Conservation (phyloP, 2,329 filamentous ascomycete species). For the Xylaria arbuscula region DNA sequence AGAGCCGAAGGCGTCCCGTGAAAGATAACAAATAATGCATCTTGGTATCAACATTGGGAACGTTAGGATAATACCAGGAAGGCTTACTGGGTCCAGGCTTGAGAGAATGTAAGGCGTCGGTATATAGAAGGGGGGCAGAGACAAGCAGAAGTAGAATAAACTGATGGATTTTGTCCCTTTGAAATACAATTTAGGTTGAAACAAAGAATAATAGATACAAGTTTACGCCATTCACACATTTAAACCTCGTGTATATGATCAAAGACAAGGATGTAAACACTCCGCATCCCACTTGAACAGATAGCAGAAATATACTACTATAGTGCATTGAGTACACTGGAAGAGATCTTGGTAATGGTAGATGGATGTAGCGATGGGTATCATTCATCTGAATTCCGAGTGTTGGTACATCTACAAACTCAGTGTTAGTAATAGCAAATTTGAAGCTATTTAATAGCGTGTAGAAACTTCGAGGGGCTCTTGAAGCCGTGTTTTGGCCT, state of each 20-base stretch:
- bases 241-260: constrained; percentile 4
- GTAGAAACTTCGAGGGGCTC: background rate
- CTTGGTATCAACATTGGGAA: background rate
- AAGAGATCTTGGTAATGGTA: background rate
- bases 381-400: constrained; percentile 36
- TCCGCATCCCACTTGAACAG: background rate
- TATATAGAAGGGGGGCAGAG: background rate
- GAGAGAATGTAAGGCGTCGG: background rate
- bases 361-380: background rate
- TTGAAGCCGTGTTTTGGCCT: background rate
- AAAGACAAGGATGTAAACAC: background rate
- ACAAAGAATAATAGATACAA: constrained; percentile 10
- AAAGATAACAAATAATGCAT: background rate
- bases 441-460: too few species aligned
- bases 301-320: constrained; percentile 4
- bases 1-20: background rate
- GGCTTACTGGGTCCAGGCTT: background rate
- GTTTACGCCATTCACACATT: background rate
- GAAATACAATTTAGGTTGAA: constrained; percentile 20
- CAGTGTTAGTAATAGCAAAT: background rate
- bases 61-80: background rate
- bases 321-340: constrained; percentile 19
- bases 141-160: background rate
- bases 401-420: constrained; percentile 34
- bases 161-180: constrained; percentile 11